Base-by-base conservation (phyloP, 192 early-diverging fungal species). In the Backusella parvicylindrica region DNA sequence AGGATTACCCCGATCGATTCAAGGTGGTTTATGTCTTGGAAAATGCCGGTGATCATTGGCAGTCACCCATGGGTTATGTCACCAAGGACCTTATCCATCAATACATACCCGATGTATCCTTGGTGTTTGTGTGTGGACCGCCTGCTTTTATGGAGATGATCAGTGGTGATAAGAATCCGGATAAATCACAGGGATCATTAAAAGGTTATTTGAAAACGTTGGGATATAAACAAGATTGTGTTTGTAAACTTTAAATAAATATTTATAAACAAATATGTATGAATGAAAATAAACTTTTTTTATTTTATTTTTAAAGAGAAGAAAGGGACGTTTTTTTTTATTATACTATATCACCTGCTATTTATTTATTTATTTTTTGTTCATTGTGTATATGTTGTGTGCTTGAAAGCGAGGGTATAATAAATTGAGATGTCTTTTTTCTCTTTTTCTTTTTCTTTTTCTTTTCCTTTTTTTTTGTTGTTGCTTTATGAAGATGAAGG, bases 111-210 rank as follows among this genome's bases (percentile, higher is more conserved):
- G 65, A 65, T 18, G 53, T 68, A 71, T 83, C 65, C 60, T 80
- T 89, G 43, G 75, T 83, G 37, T 87, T 85, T 60, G 80, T 82
- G 1, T 82, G 80, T 64, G 80, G 94, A 2, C 94, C 94, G 30
- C 69, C 81, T 36, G 85, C 79, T 26, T 91, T 95, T 90, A 83
- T 95, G 79, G 86, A 83, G 69, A 47, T 80, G 7, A 71, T 96
- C 56, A 89, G 91, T 77, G 97, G 97, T 12, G 60, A 82, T 68
- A 98, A 98, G 89, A 90, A 87, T 8, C 86, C 86, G 33, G 92
- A 95, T 80, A 92, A 82, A 66, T 88, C 86, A 21, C 97, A 97
- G 82, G 97, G 97, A 33, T 86, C 89, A 32, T 77, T 98, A 37
- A 81, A 79, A 15, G 97, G 97, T 49, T 81, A 95, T 21, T 84